Base-by-base conservation (phyloP, 2,329 filamentous ascomycete species). In the Fusarium pseudoanthophilum region DNA sequence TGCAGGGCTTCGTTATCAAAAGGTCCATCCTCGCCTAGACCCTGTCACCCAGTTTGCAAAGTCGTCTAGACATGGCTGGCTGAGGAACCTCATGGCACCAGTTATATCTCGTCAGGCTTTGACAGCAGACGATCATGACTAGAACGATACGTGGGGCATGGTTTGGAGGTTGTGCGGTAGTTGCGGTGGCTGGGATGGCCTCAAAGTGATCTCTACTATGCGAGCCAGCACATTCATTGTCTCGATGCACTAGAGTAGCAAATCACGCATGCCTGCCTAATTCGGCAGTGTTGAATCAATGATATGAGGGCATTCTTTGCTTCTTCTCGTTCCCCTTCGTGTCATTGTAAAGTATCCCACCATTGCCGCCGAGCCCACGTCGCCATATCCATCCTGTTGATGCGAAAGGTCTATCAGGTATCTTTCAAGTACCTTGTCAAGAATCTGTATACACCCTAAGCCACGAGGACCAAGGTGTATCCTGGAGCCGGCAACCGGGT, bases 121-220 rank as follows among this genome's bases (percentile, higher is more conserved):
- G 48, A 24, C 18, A 61, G 18, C 34, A 51, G 46, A 48, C 7
- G 37, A 40, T 32, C 37, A 45, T 55, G 32, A 39, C 45, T 43
- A 57, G 71, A 53, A 60, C 8, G 26, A 69, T 57, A 34, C 45
- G 67, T 69, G 64, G 67, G 67, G 59, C 63, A 34, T 55, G 21
- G 24, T n/a, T 58, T 28, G 30, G 52, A 53, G 48, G 58, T 55
- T 61, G 40, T 30, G 42, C n/a, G 64, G 67, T 57, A 39, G 56
- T 58, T 72, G 53, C 45, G 59, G 67, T 61, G 63, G 24, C 24
- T 30, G 56, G 51, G 60, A 72, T 52, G 49, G 59, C 45, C 48
- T 67, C 43, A 55, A 58, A 40, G 42, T 36, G 43, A 70, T 60
- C 42, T 68, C 34, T 72, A 20, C 37, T 64, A 36, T 57, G 18